phyloP scores from a whole-genome alignment of 1,139 yeast genomes.

The Nakaseomyces sp. region DNA sequence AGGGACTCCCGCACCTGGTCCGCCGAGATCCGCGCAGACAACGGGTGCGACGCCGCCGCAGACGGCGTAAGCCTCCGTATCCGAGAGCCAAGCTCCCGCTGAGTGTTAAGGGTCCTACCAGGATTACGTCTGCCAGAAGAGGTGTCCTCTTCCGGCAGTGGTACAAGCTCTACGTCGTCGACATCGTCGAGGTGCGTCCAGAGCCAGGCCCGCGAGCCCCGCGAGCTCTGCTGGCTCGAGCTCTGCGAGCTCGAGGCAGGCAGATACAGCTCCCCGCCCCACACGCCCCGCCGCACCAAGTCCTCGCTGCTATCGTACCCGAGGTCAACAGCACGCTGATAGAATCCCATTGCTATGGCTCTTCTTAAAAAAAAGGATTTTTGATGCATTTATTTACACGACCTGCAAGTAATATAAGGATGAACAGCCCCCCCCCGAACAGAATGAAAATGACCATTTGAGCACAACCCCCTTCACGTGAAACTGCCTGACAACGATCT shows the following conservation, averaged over 20 bases:
- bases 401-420: too few species aligned
- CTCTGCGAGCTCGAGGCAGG: too few species aligned
- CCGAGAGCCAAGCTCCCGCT: not conserved
- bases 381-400: too few species aligned
- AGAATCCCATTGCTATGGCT: not conserved
- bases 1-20: slow-evolving; percentile 26
- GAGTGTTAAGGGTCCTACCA: too few species aligned
- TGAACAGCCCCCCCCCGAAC: too few species aligned
- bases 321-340: slow-evolving; percentile 4
- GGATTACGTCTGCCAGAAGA: too few species aligned
- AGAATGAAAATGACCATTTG: too few species aligned
- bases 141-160: not conserved
- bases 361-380: too few species aligned
- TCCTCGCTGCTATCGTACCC: slow-evolving; percentile 4
- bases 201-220: slow-evolving; percentile 26
- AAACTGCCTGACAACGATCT: too few species aligned
- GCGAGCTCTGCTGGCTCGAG: too few species aligned
- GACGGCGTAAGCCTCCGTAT: slow-evolving; percentile 11
- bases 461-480: too few species aligned
- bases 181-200: slow-evolving; percentile 15
- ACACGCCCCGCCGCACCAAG: slow-evolving; percentile 10
- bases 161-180: slow-evolving; percentile 1
- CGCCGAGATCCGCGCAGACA: slow-evolving; percentile 5
- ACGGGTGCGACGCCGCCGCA: slow-evolving; percentile 12
- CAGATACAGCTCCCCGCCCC: slow-evolving; percentile 15